Conservation (phyloP, 805 yeast species). For the Metschnikowia cubensis region DNA sequence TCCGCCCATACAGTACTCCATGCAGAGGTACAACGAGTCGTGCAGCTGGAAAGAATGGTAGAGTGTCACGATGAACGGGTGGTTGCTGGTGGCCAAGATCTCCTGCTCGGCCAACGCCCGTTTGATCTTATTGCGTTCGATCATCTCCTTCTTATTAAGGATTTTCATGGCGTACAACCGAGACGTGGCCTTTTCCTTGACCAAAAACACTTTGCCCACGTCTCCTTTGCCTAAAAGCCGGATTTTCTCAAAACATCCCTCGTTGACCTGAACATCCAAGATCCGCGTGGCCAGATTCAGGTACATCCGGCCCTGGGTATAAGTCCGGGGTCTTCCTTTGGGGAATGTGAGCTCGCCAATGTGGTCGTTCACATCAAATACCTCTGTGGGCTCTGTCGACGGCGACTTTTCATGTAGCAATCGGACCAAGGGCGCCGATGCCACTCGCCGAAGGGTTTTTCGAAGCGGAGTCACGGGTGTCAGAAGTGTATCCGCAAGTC, state of each 20-base stretch:
- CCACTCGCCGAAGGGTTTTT: conserved; percentile 61
- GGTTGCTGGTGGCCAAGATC: conserved; percentile 89
- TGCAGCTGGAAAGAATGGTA: conserved; percentile 95
- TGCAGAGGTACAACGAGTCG: conserved; percentile 85
- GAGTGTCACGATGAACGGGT: conserved; percentile 93
- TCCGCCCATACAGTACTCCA: conserved; percentile 99
- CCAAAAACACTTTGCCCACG: conserved; percentile 94
- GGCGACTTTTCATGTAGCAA: conserved; percentile 24
- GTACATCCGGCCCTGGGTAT: conserved; percentile 54
- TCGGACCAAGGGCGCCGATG: conserved; percentile 73
- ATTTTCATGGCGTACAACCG: conserved; percentile 91
- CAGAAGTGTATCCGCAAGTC: not conserved
- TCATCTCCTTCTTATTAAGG: conserved; percentile 86
- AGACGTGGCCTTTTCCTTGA: conserved; percentile 71
- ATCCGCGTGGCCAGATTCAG: conserved; percentile 72
- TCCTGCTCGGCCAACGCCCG: conserved; percentile 96
- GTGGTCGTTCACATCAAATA: conserved; percentile 39
- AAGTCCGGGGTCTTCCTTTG: conserved; percentile 35
- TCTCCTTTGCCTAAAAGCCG: conserved; percentile 94
- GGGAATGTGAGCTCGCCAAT: conserved; percentile 40
- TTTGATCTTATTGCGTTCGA: conserved; percentile 88
- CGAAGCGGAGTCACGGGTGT: conserved; percentile 27
- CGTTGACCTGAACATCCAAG: conserved; percentile 76
- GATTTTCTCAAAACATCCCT: conserved; percentile 83
- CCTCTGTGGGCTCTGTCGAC: conserved; percentile 25